These are phyloP conservation scores for Parathielavia appendiculata DNA, from an alignment of 495 filamentous ascomycete genomes.

Conservation along the genomic window DNA sequence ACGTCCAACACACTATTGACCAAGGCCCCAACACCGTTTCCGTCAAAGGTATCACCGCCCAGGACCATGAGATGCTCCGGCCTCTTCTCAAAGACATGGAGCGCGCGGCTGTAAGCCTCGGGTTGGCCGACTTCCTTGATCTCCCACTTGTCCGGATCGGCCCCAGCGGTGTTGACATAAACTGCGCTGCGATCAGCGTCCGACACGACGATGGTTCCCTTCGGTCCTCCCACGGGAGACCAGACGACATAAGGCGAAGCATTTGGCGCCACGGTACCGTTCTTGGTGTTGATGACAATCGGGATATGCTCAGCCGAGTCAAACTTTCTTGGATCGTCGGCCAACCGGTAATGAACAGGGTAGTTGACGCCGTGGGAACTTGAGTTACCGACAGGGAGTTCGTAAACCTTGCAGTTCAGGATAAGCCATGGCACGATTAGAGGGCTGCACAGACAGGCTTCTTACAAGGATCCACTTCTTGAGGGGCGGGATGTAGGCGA, in stretches of 20 bases:
- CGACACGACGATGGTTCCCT: constrained; percentile 57
- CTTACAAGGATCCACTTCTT: constrained; percentile 31
- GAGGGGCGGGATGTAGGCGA: constrained; percentile 32
- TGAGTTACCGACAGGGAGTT: constrained; percentile 29
- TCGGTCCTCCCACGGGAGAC: constrained; percentile 47
- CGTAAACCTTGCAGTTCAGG: too few species aligned
- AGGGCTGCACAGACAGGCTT: too few species aligned
- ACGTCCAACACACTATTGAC: constrained; percentile 7
- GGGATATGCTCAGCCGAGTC: constrained; percentile 38
- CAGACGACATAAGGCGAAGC: constrained; percentile 54
- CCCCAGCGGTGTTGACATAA: constrained; percentile 55
- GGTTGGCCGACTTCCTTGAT: constrained; percentile 40
- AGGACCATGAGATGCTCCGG: constrained; percentile 38
- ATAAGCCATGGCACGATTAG: too few species aligned
- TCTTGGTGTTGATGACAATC: constrained; percentile 36
- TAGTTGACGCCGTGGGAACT: constrained; percentile 27
- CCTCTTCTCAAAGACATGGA: constrained; percentile 42
- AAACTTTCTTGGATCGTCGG: constrained; percentile 51
- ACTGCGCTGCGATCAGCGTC: constrained; percentile 46
- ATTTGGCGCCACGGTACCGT: constrained; percentile 39
- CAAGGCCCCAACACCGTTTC: constrained; percentile 11
- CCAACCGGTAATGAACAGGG: constrained; percentile 53
- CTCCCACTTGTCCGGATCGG: constrained; percentile 51
- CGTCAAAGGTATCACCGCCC: constrained; percentile 22
- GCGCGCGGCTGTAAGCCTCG: constrained; percentile 46